These are phyloP conservation scores for Magnolia changhungtana DNA, from an alignment of 164 flowering plant species.

Conservation along the genomic window DNA sequence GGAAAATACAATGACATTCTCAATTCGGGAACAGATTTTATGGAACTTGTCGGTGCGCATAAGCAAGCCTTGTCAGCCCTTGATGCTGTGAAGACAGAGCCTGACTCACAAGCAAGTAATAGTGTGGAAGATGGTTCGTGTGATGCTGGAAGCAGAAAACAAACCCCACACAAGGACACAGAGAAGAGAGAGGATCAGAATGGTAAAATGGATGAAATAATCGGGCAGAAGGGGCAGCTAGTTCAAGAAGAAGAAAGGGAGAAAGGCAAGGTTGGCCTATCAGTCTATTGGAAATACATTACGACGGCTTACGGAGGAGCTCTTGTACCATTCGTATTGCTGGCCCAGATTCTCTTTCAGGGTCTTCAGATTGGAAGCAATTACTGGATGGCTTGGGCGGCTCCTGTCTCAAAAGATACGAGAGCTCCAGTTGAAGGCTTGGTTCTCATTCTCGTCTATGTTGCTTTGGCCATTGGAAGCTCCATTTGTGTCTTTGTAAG, in stretches of 20 bases:
- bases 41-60: slow-evolving; percentile 92
- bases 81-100: slow-evolving; percentile 29
- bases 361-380: slow-evolving; percentile 84
- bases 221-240: slow-evolving; percentile 54
- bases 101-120: slow-evolving; percentile 7
- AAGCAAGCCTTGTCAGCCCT: slow-evolving; percentile 52
- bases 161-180: slow-evolving; percentile 9
- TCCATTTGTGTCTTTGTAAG: slow-evolving; percentile 57
- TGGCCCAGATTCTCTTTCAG: slow-evolving; percentile 59
- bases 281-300: slow-evolving; percentile 79
- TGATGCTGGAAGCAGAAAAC: not conserved
- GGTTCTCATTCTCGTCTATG: slow-evolving; percentile 58
- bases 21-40: slow-evolving; percentile 66
- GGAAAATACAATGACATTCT: slow-evolving; percentile 80
- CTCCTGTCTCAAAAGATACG: slow-evolving; percentile 57
- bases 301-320: slow-evolving; percentile 73
- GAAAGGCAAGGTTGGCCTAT: slow-evolving; percentile 74
- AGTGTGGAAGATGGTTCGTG: slow-evolving; percentile 14
- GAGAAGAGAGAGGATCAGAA: slow-evolving; percentile 18
- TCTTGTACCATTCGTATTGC: slow-evolving; percentile 64
- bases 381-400: slow-evolving; percentile 97
- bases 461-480: slow-evolving; percentile 64
- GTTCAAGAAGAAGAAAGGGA: slow-evolving; percentile 95
- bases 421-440: slow-evolving; percentile 39
- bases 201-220: slow-evolving; percentile 37